Conservation (phyloP, 208 protist genomes). For the Trypanosoma avium region DNA sequence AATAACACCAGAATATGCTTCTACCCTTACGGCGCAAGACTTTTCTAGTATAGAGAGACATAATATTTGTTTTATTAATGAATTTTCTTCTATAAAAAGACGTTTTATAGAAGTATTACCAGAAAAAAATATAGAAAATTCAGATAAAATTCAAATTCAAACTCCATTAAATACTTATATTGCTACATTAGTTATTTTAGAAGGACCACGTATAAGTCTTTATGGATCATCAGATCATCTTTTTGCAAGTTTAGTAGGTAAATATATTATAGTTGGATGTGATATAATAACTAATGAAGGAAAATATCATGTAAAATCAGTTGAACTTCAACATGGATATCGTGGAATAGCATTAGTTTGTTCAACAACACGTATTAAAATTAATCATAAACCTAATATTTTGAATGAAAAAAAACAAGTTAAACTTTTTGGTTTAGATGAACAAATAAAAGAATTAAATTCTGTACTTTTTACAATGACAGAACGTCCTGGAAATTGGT, state of each 20-base stretch:
- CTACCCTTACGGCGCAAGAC: slow-evolving; percentile 44
- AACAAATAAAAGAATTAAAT: slow-evolving; percentile 28
- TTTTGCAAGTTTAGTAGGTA: slow-evolving; percentile 44
- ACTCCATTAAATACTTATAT: slow-evolving; percentile 22
- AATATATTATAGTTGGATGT: slow-evolving; percentile 50
- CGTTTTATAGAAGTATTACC: slow-evolving; percentile 20
- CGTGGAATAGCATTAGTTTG: slow-evolving; percentile 57
- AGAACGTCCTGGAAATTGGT: slow-evolving; percentile 21
- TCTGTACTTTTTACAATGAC: slow-evolving; percentile 29
- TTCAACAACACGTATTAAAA: slow-evolving; percentile 40
- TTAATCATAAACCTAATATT: slow-evolving; percentile 39
- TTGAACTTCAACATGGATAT: slow-evolving; percentile 50
- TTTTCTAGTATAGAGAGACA: slow-evolving; percentile 41
- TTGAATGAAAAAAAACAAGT: not conserved
- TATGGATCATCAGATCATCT: slow-evolving; percentile 34
- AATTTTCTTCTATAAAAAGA: not conserved
- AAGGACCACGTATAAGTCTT: slow-evolving; percentile 31
- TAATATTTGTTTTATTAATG: slow-evolving; percentile 21
- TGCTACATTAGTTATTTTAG: slow-evolving; percentile 29
- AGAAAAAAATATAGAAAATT: not conserved
- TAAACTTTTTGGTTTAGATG: slow-evolving; percentile 41
- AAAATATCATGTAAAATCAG: slow-evolving; percentile 45
- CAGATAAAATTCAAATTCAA: slow-evolving; percentile 13
- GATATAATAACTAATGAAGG: slow-evolving; percentile 32
- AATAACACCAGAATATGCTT: slow-evolving; percentile 25